phyloP scores from a whole-genome alignment of 441 rosid species.

The Isatis lusitanica region DNA sequence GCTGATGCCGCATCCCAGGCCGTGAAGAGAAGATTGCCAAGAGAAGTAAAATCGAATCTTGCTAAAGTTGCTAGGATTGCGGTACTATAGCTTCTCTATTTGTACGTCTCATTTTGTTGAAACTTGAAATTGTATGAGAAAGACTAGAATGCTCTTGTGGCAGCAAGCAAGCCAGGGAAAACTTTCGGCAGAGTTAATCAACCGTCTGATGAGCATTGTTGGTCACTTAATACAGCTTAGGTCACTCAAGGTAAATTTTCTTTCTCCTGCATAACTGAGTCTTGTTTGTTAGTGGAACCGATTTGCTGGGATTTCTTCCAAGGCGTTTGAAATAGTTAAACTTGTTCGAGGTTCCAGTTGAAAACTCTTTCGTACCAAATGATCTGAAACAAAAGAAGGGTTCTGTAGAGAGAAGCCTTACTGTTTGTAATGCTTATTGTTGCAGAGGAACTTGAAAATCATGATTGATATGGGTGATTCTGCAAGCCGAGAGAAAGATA shows the following conservation, averaged over 20 bases:
- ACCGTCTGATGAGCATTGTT: conserved; percentile 87
- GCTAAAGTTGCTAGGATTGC: conserved; percentile 95
- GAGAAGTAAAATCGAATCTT: conserved; percentile 84
- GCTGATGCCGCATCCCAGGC: conserved; percentile 71
- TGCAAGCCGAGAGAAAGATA: conserved; percentile 85
- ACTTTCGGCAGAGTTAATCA: conserved; percentile 75
- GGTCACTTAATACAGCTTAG: conserved; percentile 96
- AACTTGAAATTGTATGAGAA: conserved; percentile 21
- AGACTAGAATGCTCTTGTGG: conserved; percentile 28
- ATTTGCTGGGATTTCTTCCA: neutral
- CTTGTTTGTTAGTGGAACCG: neutral
- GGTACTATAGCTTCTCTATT: conserved; percentile 44
- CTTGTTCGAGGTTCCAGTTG: neutral
- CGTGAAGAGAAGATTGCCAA: conserved; percentile 92
- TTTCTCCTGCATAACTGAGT: conserved; percentile 7
- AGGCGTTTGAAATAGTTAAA: neutral
- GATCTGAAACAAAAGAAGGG: neutral
- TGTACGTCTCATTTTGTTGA: neutral
- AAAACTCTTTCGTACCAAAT: neutral
- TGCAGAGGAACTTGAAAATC: conserved; percentile 85
- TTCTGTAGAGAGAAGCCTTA: neutral
- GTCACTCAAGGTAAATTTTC: conserved; percentile 72
- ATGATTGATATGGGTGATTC: conserved; percentile 75
- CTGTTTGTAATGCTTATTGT: conserved; percentile 14
- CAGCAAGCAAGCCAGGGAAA: conserved; percentile 94